A percentile compares a stretch with the other conserved stretches of the same genome.
Conservation (phyloP, 257 asterid species). For the Solanum ahanhuiri region DNA sequence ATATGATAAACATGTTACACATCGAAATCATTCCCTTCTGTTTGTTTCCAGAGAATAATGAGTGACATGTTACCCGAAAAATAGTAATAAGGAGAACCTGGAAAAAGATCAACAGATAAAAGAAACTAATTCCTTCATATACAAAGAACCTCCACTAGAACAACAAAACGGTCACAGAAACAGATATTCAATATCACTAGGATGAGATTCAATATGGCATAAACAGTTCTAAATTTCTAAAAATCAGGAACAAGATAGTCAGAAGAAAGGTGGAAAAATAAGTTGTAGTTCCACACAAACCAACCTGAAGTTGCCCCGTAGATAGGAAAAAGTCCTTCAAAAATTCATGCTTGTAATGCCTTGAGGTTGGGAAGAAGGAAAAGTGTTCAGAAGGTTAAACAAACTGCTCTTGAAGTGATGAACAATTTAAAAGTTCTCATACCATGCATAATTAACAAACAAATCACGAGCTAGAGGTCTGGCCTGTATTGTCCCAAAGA, state of each 20-base stretch:
- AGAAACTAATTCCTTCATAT: background rate
- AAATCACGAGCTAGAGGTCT: slow-evolving; percentile 90
- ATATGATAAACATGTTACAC: background rate
- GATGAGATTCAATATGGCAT: background rate
- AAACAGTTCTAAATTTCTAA: background rate
- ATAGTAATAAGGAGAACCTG: background rate
- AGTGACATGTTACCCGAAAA: background rate
- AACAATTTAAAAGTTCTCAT: slow-evolving; percentile 6
- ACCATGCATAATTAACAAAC: slow-evolving; percentile 82
- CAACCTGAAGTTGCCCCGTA: slow-evolving; percentile 88
- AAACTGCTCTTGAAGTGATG: background rate
- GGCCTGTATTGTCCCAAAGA: slow-evolving; percentile 73
- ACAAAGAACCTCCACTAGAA: background rate
- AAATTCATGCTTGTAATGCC: slow-evolving; percentile 79
- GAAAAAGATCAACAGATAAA: background rate
- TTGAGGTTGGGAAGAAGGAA: slow-evolving; percentile 14
- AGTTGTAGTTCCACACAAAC: slow-evolving; percentile 10
- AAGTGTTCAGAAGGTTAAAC: background rate
- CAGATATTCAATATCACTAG: background rate
- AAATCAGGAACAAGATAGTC: background rate
- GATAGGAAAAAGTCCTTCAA: slow-evolving; percentile 80
- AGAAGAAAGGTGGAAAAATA: background rate
- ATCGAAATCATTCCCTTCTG: background rate
- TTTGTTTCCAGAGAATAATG: background rate
- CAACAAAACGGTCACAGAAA: background rate